phyloP scores from a whole-genome alignment of 2,329 filamentous ascomycete species.

The Pyricularia grisea region DNA sequence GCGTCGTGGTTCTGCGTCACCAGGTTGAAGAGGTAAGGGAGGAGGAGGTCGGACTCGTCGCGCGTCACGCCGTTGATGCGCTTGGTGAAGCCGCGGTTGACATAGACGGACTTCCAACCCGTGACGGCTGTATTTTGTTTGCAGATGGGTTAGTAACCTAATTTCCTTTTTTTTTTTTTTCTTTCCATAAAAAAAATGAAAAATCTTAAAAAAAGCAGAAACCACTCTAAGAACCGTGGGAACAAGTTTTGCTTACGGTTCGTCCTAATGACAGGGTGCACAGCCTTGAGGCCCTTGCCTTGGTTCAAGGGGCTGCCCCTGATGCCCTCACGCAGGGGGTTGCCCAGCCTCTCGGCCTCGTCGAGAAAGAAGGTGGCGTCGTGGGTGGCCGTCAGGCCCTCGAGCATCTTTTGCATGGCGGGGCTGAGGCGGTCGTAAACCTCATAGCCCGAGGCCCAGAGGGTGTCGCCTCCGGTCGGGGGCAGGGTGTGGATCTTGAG shows the following conservation, averaged over 20 bases:
- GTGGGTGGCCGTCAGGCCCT: conserved; percentile 18
- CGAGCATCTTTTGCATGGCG: conserved; percentile 15
- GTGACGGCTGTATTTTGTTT: conserved; percentile 32
- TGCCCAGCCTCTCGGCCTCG: conserved; percentile 35
- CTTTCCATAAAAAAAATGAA: too few relatives aligned
- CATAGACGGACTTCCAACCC: conserved; percentile 46
- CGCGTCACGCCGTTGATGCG: conserved; percentile 44
- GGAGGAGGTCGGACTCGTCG: conserved; percentile 42
- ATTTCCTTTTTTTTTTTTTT: too few relatives aligned
- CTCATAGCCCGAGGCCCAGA: conserved; percentile 32
- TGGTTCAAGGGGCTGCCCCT: conserved; percentile 49
- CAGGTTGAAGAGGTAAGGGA: conserved; percentile 36
- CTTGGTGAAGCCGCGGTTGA: conserved; percentile 41
- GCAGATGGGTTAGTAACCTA: neutral
- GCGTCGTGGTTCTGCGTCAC: conserved; percentile 46
- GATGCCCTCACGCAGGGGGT: conserved; percentile 18
- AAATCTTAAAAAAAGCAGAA: too few relatives aligned
- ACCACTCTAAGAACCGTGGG: neutral
- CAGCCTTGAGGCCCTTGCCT: conserved; percentile 37
- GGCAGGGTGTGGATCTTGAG: conserved; percentile 32
- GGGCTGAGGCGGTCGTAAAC: conserved; percentile 26
- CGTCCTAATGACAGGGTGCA: conserved; percentile 46
- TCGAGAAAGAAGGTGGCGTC: conserved; percentile 40
- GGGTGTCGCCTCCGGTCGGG: conserved; percentile 31
- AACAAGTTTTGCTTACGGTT: conserved; percentile 32